Percentiles rank a stretch among this genome's conserved stretches.
Conservation (phyloP, 139 green algal genomes). For the Gonium pectorale region DNA sequence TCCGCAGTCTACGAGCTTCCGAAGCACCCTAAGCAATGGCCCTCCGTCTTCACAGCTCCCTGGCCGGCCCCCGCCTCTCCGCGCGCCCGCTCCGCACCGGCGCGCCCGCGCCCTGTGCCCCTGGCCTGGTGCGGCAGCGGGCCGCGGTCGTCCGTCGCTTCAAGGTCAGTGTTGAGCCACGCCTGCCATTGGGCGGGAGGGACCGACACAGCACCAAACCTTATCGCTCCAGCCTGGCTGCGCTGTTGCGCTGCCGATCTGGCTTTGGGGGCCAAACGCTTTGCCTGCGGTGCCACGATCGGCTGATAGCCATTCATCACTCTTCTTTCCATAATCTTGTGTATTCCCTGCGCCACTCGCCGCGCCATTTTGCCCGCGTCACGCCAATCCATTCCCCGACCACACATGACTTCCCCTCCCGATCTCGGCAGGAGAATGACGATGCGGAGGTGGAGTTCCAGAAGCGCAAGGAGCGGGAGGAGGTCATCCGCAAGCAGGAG, state of each 20-base stretch:
- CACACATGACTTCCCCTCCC: neutral
- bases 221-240: neutral
- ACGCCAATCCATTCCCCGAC: neutral
- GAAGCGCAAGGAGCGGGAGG: conserved; percentile 19
- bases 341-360: neutral
- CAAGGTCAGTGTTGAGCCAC: neutral
- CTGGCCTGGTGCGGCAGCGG: neutral
- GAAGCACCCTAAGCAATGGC: too few relatives aligned
- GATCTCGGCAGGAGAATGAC: conserved; percentile 5
- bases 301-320: too few relatives aligned
- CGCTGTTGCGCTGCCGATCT: neutral
- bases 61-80: too few relatives aligned
- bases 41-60: too few relatives aligned
- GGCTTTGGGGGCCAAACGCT: too few relatives aligned
- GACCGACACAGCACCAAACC: neutral
- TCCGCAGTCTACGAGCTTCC: too few relatives aligned
- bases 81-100: too few relatives aligned
- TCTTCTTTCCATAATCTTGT: too few relatives aligned
- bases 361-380: neutral
- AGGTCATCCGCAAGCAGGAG: conserved; percentile 36
- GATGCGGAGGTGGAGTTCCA: neutral
- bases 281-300: too few relatives aligned
- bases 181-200: neutral
- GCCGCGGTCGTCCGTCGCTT: conserved; percentile 1
- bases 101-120: too few relatives aligned